Conservation (phyloP, 169 alveolate genomes). For the Cryptosporidium sp. region DNA sequence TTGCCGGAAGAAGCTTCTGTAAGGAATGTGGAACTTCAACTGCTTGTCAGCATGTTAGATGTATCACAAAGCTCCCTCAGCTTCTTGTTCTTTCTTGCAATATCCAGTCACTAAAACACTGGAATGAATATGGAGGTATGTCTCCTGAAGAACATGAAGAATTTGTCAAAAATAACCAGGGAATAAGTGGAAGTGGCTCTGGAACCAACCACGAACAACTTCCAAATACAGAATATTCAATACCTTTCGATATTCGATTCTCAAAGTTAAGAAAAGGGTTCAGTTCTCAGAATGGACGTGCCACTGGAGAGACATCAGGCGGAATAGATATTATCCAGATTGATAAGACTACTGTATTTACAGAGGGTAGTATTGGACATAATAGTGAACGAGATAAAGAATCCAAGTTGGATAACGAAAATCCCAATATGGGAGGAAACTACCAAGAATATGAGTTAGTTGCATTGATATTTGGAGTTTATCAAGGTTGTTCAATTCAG, state of each 20-base stretch:
- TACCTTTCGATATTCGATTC: slow-evolving; percentile 32
- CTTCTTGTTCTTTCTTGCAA: slow-evolving; percentile 21
- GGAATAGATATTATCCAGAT: slow-evolving; percentile 48
- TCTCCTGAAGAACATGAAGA: slow-evolving; percentile 38
- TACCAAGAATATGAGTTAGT: slow-evolving; percentile 29
- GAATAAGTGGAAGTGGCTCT: neutral
- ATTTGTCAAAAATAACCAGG: neutral
- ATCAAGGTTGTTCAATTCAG: slow-evolving; percentile 50
- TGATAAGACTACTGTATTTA: neutral
- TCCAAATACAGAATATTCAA: slow-evolving; percentile 10
- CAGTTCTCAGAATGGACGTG: slow-evolving; percentile 3
- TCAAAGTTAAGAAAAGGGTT: slow-evolving; percentile 34
- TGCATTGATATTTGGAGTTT: slow-evolving; percentile 52
- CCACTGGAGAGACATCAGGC: neutral
- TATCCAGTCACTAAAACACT: slow-evolving; percentile 19
- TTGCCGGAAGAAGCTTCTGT: slow-evolving; percentile 54
- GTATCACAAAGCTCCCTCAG: slow-evolving; percentile 32
- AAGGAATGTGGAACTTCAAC: slow-evolving; percentile 32
- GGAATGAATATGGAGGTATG: slow-evolving; percentile 59
- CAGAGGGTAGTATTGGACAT: neutral
- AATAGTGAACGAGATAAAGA: neutral
- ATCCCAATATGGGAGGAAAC: neutral
- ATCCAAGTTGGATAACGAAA: neutral
- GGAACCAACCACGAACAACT: neutral
- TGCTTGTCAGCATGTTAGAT: slow-evolving; percentile 68